Percentiles rank a stretch among this genome's conserved stretches.
These are phyloP conservation scores for Diospyros lotus DNA, from an alignment of 148 eudicot species.

Conservation along the genomic window DNA sequence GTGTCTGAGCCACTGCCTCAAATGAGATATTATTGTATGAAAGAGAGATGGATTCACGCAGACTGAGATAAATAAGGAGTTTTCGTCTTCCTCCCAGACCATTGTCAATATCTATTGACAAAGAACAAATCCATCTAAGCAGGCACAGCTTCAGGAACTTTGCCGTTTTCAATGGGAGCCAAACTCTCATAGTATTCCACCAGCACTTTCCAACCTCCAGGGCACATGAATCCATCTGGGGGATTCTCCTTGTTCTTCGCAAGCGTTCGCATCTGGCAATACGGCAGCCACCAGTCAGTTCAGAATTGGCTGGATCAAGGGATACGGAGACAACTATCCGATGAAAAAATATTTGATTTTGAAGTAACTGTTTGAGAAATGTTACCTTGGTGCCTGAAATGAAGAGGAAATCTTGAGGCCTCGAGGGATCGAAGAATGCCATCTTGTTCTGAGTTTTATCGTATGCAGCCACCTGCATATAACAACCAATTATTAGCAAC, in stretches of 20 bases:
- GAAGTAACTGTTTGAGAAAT: background rate
- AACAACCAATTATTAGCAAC: background rate
- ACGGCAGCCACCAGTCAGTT: background rate
- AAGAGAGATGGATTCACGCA: background rate
- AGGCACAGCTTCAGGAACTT: constrained; percentile 42
- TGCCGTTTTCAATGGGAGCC: constrained; percentile 38
- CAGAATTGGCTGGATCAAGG: background rate
- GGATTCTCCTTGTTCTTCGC: constrained; percentile 76
- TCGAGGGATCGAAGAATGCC: constrained; percentile 96
- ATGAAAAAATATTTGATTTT: background rate
- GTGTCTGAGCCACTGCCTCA: constrained; percentile 5
- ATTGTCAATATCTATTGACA: background rate
- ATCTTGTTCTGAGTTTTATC: constrained; percentile 82
- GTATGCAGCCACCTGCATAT: constrained; percentile 82
- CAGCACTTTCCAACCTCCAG: constrained; percentile 73
- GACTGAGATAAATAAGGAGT: background rate
- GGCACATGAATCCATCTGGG: constrained; percentile 85
- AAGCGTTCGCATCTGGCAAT: constrained; percentile 70
- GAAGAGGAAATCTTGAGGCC: constrained; percentile 85
- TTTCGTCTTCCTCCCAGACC: constrained; percentile 16
- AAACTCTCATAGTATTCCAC: constrained; percentile 61
- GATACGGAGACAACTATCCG: background rate
- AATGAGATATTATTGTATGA: constrained; percentile 4
- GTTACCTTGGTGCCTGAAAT: constrained; percentile 94
- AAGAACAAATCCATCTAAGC: constrained; percentile 13